A percentile compares a stretch with the other conserved stretches of the same genome.
Conservation (phyloP, 2,329 filamentous ascomycete genomes). For the Ampelomyces quisqualis region DNA sequence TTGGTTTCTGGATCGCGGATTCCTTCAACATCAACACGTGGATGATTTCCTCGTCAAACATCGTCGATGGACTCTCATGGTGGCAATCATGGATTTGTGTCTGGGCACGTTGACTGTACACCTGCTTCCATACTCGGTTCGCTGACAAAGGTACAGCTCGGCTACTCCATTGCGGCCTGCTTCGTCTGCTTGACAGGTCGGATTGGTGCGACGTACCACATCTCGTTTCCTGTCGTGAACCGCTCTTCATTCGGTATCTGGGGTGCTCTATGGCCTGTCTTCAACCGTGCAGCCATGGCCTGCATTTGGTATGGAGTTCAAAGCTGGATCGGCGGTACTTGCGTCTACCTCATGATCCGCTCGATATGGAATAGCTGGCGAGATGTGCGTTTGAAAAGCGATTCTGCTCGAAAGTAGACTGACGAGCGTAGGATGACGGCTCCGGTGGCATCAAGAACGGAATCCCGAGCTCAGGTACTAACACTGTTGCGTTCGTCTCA, state of each 20-base stretch:
- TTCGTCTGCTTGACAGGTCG: constrained; percentile 74
- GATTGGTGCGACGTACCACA: constrained; percentile 84
- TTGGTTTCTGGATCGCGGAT: constrained; percentile 75
- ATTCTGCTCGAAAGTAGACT: background rate
- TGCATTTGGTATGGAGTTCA: constrained; percentile 89
- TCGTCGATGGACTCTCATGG: constrained; percentile 76
- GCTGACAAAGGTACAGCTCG: constrained; percentile 48
- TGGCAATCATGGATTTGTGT: constrained; percentile 81
- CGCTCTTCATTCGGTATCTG: constrained; percentile 83
- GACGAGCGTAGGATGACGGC: constrained; percentile 1
- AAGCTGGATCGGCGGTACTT: constrained; percentile 76
- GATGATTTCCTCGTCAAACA: constrained; percentile 89
- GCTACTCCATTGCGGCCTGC: constrained; percentile 72
- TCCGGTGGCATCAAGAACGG: constrained; percentile 61
- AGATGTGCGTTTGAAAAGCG: constrained; percentile 28
- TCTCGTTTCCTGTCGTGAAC: constrained; percentile 80
- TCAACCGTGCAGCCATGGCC: constrained; percentile 85
- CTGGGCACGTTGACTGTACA: constrained; percentile 52
- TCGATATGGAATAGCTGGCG: constrained; percentile 75
- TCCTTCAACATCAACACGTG: constrained; percentile 68
- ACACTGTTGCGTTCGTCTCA: constrained; percentile 71
- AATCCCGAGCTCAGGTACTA: constrained; percentile 69
- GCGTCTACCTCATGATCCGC: constrained; percentile 85
- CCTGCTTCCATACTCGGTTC: background rate
- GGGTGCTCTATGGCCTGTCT: constrained; percentile 84